These are phyloP conservation scores for Effrenium voratum DNA, from an alignment of 73 alveolate species.

Conservation along the genomic window DNA sequence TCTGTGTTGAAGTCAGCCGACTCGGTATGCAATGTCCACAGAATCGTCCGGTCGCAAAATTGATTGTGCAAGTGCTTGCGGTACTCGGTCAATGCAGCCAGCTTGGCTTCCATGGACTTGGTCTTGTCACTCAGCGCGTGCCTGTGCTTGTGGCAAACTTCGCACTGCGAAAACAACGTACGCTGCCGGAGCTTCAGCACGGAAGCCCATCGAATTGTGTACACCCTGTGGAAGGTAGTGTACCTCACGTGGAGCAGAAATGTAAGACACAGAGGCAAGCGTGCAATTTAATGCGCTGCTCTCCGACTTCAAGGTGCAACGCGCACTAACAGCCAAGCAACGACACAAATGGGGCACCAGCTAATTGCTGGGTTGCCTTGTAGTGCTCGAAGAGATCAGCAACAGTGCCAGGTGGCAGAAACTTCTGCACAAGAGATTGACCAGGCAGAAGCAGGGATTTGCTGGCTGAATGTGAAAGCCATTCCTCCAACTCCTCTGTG, in stretches of 20 bases:
- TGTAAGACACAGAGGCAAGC: too few species aligned
- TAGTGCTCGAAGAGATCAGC: constrained; percentile 14
- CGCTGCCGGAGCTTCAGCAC: not conserved
- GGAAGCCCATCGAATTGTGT: not conserved
- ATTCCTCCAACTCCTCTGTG: not conserved
- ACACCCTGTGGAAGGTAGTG: not conserved
- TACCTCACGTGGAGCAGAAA: too few species aligned
- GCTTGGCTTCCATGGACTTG: not conserved
- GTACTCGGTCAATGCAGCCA: not conserved
- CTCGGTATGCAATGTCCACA: constrained; percentile 25
- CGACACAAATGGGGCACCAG: not conserved
- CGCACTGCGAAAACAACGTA: constrained; percentile 8
- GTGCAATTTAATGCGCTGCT: too few species aligned
- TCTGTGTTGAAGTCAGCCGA: not conserved
- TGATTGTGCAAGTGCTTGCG: not conserved
- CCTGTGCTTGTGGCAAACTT: not conserved
- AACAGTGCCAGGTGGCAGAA: constrained; percentile 16
- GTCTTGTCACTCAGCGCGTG: not conserved
- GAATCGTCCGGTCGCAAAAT: not conserved
- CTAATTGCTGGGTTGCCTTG: not conserved
- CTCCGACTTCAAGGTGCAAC: too few species aligned
- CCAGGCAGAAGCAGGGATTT: not conserved
- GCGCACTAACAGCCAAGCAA: too few species aligned
- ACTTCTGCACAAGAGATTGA: not conserved
- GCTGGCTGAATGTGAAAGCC: not conserved